These are phyloP conservation scores for Zygosaccharomyces bisporus DNA, from an alignment of 805 yeast genomes.

Conservation along the genomic window DNA sequence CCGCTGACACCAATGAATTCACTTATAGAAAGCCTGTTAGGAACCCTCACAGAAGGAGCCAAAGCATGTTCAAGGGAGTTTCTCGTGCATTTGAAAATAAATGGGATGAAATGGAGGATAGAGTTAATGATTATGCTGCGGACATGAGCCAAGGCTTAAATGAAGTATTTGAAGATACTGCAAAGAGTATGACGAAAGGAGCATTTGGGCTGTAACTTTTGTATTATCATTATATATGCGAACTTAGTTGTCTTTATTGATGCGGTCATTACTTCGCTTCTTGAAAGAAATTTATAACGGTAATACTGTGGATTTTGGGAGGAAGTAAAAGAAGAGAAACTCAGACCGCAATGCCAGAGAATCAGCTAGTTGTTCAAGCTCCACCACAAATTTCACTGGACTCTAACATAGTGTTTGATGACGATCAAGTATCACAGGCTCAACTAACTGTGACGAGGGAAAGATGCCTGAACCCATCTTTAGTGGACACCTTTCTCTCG, in stretches of 20 bases:
- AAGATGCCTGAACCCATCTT: slow-evolving; percentile 31
- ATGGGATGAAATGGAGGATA: slow-evolving; percentile 50
- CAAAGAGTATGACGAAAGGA: slow-evolving; percentile 48
- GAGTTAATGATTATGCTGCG: slow-evolving; percentile 55
- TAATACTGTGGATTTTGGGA: too few species aligned
- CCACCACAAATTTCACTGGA: slow-evolving; percentile 16
- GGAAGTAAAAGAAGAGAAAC: not conserved
- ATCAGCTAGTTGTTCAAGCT: slow-evolving; percentile 10
- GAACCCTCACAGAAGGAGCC: slow-evolving; percentile 30
- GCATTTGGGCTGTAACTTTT: slow-evolving; percentile 47
- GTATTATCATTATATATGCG: not conserved
- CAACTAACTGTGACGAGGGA: slow-evolving; percentile 27
- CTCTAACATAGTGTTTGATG: slow-evolving; percentile 19
- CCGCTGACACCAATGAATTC: slow-evolving; percentile 12
- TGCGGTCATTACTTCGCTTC: not conserved
- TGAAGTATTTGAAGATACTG: slow-evolving; percentile 48
- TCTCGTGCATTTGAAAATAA: slow-evolving; percentile 49
- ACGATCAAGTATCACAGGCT: slow-evolving; percentile 12
- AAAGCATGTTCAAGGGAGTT: slow-evolving; percentile 40
- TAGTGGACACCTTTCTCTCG: slow-evolving; percentile 32
- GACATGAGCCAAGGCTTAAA: slow-evolving; percentile 50
- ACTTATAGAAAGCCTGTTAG: slow-evolving; percentile 48
- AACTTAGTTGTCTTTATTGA: not conserved
- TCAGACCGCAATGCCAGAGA: slow-evolving; percentile 4
- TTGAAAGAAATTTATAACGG: not conserved